phyloP scores from a whole-genome alignment of 208 protist species.

The Leishmania turanica region DNA sequence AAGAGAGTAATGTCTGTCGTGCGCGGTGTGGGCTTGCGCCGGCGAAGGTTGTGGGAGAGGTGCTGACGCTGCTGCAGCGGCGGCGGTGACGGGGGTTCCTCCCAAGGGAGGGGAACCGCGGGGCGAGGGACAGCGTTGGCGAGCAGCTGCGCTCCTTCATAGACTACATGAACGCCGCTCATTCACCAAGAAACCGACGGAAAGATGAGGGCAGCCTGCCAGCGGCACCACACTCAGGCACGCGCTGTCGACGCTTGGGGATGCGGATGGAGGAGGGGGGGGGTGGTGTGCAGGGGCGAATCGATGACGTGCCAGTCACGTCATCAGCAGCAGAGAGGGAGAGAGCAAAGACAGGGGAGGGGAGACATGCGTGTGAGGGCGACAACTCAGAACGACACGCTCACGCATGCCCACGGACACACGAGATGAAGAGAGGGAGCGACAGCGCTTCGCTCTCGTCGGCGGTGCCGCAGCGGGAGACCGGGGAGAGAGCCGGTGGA shows the following conservation, averaged over 20 bases:
- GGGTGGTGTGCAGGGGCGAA: not conserved
- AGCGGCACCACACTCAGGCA: not conserved
- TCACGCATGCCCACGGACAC: too few species aligned
- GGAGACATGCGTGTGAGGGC: not conserved
- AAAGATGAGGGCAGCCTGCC: not conserved
- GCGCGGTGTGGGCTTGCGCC: not conserved
- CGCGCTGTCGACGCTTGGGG: not conserved
- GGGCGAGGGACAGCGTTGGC: not conserved
- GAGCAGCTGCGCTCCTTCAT: not conserved
- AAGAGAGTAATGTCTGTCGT: not conserved
- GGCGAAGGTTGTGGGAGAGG: not conserved
- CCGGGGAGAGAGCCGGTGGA: too few species aligned
- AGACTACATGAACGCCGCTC: not conserved
- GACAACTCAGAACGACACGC: too few species aligned
- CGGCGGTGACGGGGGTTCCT: not conserved
- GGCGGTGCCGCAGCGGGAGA: too few species aligned
- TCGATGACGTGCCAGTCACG: too few species aligned
- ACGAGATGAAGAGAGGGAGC: too few species aligned
- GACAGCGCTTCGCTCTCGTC: too few species aligned
- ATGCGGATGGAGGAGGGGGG: too few species aligned
- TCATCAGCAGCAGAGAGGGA: constrained; percentile 3
- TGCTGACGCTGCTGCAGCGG: not conserved
- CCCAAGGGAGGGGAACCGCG: not conserved
- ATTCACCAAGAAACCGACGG: not conserved
- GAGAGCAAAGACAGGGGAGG: constrained; percentile 5